Evolutionary conservation across 345 rosid species (phyloP).

Genomic region (Populus simonii): DNA sequence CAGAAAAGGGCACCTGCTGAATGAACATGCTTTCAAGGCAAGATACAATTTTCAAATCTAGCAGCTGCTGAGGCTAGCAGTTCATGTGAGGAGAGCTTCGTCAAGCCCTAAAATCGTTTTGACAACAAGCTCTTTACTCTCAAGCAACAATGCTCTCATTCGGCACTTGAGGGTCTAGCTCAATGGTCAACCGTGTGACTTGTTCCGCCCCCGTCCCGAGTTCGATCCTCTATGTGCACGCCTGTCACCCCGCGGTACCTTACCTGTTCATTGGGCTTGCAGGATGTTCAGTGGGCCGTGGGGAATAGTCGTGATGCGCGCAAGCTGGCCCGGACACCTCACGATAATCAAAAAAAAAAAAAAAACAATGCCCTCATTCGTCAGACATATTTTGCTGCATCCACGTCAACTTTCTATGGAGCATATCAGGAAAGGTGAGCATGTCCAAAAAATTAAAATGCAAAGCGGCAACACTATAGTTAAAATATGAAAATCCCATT

Average conservation of each 20-base stretch:
- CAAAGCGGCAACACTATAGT: not conserved
- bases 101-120: not conserved
- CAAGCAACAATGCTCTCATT: not conserved
- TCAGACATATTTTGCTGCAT: not conserved
- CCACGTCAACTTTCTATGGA: not conserved
- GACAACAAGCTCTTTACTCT: not conserved
- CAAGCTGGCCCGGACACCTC: too few relatives aligned
- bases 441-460: not conserved
- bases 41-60: not conserved
- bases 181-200: too few relatives aligned
- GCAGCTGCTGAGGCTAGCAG: not conserved
- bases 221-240: too few relatives aligned
- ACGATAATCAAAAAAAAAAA: too few relatives aligned
- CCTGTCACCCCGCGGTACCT: too few relatives aligned
- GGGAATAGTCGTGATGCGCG: too few relatives aligned
- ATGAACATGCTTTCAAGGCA: not conserved
- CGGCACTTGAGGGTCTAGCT: too few relatives aligned
- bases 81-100: not conserved
- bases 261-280: too few relatives aligned
- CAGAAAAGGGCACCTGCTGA: not conserved
- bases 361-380: not conserved
- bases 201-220: too few relatives aligned
- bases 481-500: slow-evolving; percentile 7
- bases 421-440: not conserved
- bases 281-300: too few relatives aligned